Evolutionary conservation across 768 basidiomycete genomes (phyloP).

Genomic region (Rubroboletus satanas): DNA sequence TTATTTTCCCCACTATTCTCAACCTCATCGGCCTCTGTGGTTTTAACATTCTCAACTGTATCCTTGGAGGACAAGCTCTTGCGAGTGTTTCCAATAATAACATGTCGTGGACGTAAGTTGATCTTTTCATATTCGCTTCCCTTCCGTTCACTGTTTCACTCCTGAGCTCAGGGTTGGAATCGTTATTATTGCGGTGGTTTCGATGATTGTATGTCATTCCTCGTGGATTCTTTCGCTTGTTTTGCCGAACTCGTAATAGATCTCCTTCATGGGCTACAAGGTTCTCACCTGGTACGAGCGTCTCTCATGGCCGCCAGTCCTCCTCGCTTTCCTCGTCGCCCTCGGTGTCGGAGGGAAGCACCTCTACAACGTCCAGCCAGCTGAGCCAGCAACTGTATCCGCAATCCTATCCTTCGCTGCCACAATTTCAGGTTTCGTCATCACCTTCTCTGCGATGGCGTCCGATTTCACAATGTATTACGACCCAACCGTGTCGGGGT

Average conservation of each 20-base stretch:
- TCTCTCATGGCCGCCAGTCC: slow-evolving; percentile 70
- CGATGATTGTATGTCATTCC: slow-evolving; percentile 48
- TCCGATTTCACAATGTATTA: slow-evolving; percentile 79
- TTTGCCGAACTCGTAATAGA: slow-evolving; percentile 28
- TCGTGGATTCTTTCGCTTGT: neutral
- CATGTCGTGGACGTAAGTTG: slow-evolving; percentile 49
- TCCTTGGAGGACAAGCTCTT: slow-evolving; percentile 66
- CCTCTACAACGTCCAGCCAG: slow-evolving; percentile 44
- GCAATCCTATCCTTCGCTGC: slow-evolving; percentile 63
- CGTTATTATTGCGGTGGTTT: slow-evolving; percentile 67
- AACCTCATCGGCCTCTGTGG: slow-evolving; percentile 61
- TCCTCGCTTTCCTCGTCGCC: slow-evolving; percentile 69
- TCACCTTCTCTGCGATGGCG: slow-evolving; percentile 57
- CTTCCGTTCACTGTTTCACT: slow-evolving; percentile 4
- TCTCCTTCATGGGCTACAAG: slow-evolving; percentile 65
- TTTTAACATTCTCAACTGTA: slow-evolving; percentile 62
- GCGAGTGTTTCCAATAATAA: slow-evolving; percentile 49
- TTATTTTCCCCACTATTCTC: slow-evolving; percentile 47
- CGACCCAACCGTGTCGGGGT: slow-evolving; percentile 56
- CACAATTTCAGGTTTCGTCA: slow-evolving; percentile 67
- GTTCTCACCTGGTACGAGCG: slow-evolving; percentile 71
- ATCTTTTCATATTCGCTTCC: neutral
- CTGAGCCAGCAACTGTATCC: slow-evolving; percentile 50
- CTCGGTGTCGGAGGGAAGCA: slow-evolving; percentile 74
- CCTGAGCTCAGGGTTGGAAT: slow-evolving; percentile 62